Percentiles rank a stretch among this genome's conserved stretches.
Evolutionary conservation across 495 filamentous ascomycete species (phyloP).

Genomic region (Thermothielavioides terrestris): DNA sequence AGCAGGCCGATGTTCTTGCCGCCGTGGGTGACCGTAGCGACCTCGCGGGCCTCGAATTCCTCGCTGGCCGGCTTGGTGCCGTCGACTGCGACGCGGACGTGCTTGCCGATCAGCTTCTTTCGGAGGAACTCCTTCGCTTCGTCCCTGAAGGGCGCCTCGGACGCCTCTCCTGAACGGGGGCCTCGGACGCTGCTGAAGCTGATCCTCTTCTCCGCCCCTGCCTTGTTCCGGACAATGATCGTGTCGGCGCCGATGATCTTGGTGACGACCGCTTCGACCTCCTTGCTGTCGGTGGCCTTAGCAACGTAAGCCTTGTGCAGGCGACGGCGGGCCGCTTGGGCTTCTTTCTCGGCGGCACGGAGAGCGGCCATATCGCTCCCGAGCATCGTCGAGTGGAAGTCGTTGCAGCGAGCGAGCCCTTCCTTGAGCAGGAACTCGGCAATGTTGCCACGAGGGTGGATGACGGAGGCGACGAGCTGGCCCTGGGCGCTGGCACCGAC

Average conservation of each 20-base stretch:
- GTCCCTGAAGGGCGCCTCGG: slow-evolving; percentile 71
- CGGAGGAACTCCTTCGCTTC: slow-evolving; percentile 95
- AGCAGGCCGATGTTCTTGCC: slow-evolving; percentile 79
- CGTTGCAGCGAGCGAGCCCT: slow-evolving; percentile 83
- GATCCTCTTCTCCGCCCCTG: slow-evolving; percentile 77
- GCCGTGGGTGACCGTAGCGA: slow-evolving; percentile 73
- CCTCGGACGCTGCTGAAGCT: slow-evolving; percentile 88
- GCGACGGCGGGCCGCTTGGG: slow-evolving; percentile 63
- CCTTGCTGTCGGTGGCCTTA: slow-evolving; percentile 46
- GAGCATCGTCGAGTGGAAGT: slow-evolving; percentile 85
- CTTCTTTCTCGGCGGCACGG: slow-evolving; percentile 78
- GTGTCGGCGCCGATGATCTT: slow-evolving; percentile 86
- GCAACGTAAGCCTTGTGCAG: slow-evolving; percentile 71
- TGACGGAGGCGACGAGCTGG: slow-evolving; percentile 69
- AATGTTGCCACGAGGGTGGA: slow-evolving; percentile 86
- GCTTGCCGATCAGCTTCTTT: slow-evolving; percentile 91
- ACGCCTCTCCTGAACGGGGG: slow-evolving; percentile 54
- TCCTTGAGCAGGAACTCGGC: slow-evolving; percentile 78
- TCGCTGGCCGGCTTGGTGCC: slow-evolving; percentile 85
- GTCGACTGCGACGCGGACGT: slow-evolving; percentile 77
- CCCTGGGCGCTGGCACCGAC: slow-evolving; percentile 81
- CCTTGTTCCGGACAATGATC: slow-evolving; percentile 72
- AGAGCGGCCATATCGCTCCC: slow-evolving; percentile 77
- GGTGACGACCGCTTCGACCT: slow-evolving; percentile 69
- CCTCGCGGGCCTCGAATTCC: slow-evolving; percentile 88